Evolutionary conservation across 305 asterid genomes (phyloP).

Genomic region (Fraxinus nigra): DNA sequence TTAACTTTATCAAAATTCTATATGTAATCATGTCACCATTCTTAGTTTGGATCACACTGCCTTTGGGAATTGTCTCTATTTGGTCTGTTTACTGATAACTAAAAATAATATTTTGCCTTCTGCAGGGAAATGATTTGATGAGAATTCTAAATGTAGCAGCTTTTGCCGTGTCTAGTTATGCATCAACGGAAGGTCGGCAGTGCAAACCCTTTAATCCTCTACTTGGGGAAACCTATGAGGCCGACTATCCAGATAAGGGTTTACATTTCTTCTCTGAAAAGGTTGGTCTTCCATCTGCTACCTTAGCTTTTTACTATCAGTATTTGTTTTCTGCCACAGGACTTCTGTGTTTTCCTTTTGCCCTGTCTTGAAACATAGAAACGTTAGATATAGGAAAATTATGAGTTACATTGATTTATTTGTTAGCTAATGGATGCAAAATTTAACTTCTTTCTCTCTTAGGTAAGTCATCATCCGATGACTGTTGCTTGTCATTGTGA

Average conservation of each 20-base stretch:
- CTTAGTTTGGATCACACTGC: slow-evolving; percentile 16
- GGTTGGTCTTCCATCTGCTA: slow-evolving; percentile 39
- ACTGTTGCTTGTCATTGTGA: slow-evolving; percentile 98
- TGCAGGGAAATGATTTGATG: slow-evolving; percentile 96
- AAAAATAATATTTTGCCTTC: slow-evolving; percentile 25
- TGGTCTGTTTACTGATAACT: slow-evolving; percentile 15
- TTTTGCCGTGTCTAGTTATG: slow-evolving; percentile 96
- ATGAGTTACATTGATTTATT: neutral
- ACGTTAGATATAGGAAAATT: neutral
- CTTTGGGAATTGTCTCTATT: slow-evolving; percentile 14
- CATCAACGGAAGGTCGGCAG: slow-evolving; percentile 95
- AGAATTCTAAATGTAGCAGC: slow-evolving; percentile 93
- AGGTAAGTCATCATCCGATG: slow-evolving; percentile 99
- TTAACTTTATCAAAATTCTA: slow-evolving; percentile 12
- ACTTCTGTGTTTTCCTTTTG: slow-evolving; percentile 16
- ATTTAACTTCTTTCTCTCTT: slow-evolving; percentile 25
- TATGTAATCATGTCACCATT: slow-evolving; percentile 8
- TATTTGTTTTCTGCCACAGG: slow-evolving; percentile 1
- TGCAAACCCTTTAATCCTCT: slow-evolving; percentile 99
- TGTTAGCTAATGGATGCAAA: neutral
- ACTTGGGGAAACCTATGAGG: slow-evolving; percentile 97
- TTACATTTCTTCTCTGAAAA: slow-evolving; percentile 86
- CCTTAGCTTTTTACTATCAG: neutral
- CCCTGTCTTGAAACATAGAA: slow-evolving; percentile 1
- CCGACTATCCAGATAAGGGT: slow-evolving; percentile 96